Evolutionary conservation across 2,329 filamentous ascomycete genomes (phyloP), one percentile per base, ranked within the genome.

Genomic region (Venturia oleaginea): DNA sequence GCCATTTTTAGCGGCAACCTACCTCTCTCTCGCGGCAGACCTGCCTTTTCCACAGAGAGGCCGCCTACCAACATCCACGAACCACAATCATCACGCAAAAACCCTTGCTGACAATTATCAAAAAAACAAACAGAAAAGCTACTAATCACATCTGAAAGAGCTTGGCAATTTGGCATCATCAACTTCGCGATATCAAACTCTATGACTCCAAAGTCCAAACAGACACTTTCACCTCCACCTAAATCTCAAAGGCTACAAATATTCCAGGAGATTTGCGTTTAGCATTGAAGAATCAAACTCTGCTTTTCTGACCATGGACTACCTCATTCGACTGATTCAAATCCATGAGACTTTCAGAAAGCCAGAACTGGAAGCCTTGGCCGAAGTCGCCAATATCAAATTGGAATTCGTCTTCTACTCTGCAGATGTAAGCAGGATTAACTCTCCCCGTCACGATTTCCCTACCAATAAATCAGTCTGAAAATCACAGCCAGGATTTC

Each of bases 261-360:
- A 51, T 1, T 51, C 46, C 1, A 11, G 37, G 2, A 17, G 7
- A 3, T 19, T 43, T 2, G 46, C n/a, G 15, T 22, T 6, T 24
- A n/a, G 27, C 19, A 51, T 19, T 19, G 1, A 51, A 2, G 7
- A 27, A 13, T 1, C 8, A 10, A 11, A 24, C 2, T 2, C 46
- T 30, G n/a, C 4, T 6, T 27, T 17, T 27, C 59, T 40, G n/a
- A 64, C n/a, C 22, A 84, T 83, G 85, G 85, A 95, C 67, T 97
- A 90, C 72, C 83, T 99, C 66, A 86, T 99, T 68, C 90, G 93
- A 70, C 92, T 97, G 73, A 89, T 88, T 55, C 94, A 97, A 76
- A 81, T 84, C 65, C 92, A 97, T 75, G 91, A 97, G 78, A 88
- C 85, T n/a, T 99, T 99, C 74, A 88, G 93, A 46, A 81, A 86